These are phyloP conservation scores for Mycena albidolilacea DNA, from an alignment of 768 basidiomycete genomes.

Conservation along the genomic window DNA sequence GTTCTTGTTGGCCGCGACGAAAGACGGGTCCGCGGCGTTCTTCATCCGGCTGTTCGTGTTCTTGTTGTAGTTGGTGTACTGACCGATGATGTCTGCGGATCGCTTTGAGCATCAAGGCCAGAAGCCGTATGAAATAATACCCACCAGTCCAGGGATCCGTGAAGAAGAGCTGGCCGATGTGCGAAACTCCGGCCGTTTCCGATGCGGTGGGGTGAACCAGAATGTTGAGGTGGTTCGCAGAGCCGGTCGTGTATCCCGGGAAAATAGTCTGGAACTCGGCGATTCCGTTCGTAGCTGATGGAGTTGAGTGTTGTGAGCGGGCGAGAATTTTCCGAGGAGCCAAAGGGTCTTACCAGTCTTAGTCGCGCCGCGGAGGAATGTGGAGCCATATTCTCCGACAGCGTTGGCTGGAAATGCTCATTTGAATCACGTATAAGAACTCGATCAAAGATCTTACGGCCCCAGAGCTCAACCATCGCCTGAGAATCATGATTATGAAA, in stretches of 20 bases:
- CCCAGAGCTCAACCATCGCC: conserved; percentile 58
- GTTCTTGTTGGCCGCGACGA: conserved; percentile 43
- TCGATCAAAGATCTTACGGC: conserved; percentile 33
- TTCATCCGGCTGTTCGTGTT: conserved; percentile 47
- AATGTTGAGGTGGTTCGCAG: conserved; percentile 56
- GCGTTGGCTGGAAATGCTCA: conserved; percentile 50
- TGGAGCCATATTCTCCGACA: conserved; percentile 49
- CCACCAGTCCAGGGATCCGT: conserved; percentile 51
- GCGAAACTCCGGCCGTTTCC: conserved; percentile 44
- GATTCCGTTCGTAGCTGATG: conserved; percentile 52
- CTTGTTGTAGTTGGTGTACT: conserved; percentile 47
- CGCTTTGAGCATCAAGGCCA: neutral
- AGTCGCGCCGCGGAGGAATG: conserved; percentile 53
- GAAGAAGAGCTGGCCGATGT: conserved; percentile 59
- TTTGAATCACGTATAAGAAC: neutral
- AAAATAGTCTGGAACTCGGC: conserved; percentile 56
- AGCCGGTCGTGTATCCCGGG: conserved; percentile 52
- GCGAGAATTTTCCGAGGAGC: neutral
- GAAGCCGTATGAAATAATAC: neutral
- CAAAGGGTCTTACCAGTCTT: neutral
- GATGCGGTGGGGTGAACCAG: conserved; percentile 49
- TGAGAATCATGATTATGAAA: neutral
- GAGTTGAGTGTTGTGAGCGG: conserved; percentile 9
- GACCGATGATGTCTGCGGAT: conserved; percentile 43
- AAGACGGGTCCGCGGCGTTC: conserved; percentile 51